These are phyloP conservation scores for Nitzschia putrida DNA, from an alignment of 108 stramenopile genomes.

Conservation along the genomic window DNA sequence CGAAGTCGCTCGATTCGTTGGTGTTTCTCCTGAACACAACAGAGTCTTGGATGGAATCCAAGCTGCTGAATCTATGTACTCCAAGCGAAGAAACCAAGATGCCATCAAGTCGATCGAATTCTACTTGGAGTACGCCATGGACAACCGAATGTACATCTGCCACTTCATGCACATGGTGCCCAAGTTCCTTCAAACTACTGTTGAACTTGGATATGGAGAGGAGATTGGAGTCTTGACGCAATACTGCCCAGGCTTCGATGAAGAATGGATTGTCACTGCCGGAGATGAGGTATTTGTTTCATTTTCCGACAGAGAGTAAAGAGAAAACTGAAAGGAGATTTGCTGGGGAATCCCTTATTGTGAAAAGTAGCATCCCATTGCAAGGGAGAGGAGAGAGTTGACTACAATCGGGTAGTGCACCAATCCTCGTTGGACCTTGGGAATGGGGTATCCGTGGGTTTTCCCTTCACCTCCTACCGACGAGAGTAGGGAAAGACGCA, in stretches of 20 bases:
- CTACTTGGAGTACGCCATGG: conserved; percentile 6
- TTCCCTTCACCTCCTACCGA: too few species aligned
- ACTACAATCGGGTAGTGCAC: too few species aligned
- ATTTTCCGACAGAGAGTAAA: conserved; percentile 11
- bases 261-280: conserved; percentile 12
- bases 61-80: conserved; percentile 8
- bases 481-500: too few species aligned
- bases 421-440: too few species aligned
- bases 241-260: conserved; percentile 20
- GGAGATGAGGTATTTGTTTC: conserved; percentile 4
- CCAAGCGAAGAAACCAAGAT: background rate
- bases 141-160: conserved; percentile 2
- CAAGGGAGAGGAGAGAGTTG: too few species aligned
- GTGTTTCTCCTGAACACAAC: conserved; percentile 15
- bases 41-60: conserved; percentile 10
- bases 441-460: too few species aligned
- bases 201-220: conserved; percentile 6
- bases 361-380: too few species aligned
- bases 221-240: conserved; percentile 19
- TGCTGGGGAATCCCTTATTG: too few species aligned
- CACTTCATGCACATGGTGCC: conserved; percentile 20
- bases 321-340: too few species aligned
- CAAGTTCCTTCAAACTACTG: conserved; percentile 11
- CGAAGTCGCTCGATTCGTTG: conserved; percentile 7
- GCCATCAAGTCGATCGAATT: conserved; percentile 13